phyloP scores from a whole-genome alignment of 2,329 filamentous ascomycete genomes.

The Paecilomyces sp. region DNA sequence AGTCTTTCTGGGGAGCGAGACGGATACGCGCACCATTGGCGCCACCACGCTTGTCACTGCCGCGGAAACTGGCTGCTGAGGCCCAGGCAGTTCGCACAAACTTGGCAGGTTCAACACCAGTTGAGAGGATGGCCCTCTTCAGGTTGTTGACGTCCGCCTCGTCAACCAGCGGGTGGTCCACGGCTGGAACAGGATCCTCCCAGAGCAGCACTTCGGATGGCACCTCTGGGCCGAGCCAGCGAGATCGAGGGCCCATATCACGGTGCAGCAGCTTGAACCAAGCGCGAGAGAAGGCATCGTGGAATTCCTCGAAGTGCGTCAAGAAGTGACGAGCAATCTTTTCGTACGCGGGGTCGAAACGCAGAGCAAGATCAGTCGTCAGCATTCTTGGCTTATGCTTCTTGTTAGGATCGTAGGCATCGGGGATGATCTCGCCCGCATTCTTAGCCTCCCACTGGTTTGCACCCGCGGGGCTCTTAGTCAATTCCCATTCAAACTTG shows the following conservation, averaged over 20 bases:
- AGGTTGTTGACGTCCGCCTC: conserved; percentile 57
- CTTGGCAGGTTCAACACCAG: conserved; percentile 54
- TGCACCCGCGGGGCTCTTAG: conserved; percentile 67
- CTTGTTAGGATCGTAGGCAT: conserved; percentile 62
- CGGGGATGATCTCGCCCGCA: conserved; percentile 59
- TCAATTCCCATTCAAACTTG: conserved; percentile 70
- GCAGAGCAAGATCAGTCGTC: conserved; percentile 66
- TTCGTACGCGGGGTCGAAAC: conserved; percentile 64
- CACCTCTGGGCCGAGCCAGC: conserved; percentile 69
- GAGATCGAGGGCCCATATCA: conserved; percentile 64
- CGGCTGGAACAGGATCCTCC: conserved; percentile 64
- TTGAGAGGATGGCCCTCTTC: conserved; percentile 61
- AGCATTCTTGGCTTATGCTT: conserved; percentile 72
- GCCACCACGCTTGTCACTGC: conserved; percentile 73
- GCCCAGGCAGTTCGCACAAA: conserved; percentile 63
- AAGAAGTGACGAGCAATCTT: conserved; percentile 68
- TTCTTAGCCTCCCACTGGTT: conserved; percentile 72
- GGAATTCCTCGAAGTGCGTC: conserved; percentile 60
- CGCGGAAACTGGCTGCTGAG: conserved; percentile 64
- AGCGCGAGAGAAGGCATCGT: conserved; percentile 62
- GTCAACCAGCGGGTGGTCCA: conserved; percentile 52
- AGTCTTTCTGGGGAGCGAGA: conserved; percentile 63
- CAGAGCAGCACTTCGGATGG: conserved; percentile 63
- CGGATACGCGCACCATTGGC: conserved; percentile 75
- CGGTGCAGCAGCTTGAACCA: conserved; percentile 83